These are phyloP conservation scores for Ceratocystis destructans DNA, from an alignment of 2,329 filamentous ascomycete species.

Conservation along the genomic window DNA sequence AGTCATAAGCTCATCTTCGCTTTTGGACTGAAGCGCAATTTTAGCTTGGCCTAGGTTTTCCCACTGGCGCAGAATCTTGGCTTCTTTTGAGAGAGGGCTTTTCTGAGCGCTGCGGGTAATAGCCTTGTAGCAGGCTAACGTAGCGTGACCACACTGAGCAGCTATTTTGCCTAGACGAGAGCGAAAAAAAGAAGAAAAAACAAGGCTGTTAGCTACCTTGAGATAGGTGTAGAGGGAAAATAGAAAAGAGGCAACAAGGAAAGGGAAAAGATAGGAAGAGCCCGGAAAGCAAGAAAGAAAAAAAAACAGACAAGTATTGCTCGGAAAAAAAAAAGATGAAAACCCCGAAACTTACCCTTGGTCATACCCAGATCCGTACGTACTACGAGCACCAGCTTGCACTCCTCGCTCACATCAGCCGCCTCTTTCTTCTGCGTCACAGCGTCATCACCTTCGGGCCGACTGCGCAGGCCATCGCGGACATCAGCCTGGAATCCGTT, in stretches of 20 bases:
- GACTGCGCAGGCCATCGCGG: constrained; percentile 39
- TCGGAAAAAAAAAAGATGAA: not conserved
- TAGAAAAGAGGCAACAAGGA: not conserved
- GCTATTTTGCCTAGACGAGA: constrained; percentile 70
- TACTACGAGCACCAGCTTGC: constrained; percentile 86
- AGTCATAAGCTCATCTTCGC: constrained; percentile 64
- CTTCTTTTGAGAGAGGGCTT: constrained; percentile 39
- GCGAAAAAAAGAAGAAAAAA: not conserved
- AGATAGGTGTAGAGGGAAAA: not conserved
- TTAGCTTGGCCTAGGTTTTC: constrained; percentile 80
- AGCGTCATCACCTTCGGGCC: constrained; percentile 25
- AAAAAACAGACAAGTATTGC: not conserved
- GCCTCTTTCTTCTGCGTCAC: constrained; percentile 20
- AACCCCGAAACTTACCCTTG: constrained; percentile 50
- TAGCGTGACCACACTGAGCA: constrained; percentile 90
- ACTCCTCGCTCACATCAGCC: constrained; percentile 54
- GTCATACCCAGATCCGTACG: constrained; percentile 94
- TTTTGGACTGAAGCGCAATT: constrained; percentile 79
- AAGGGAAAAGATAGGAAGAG: not conserved
- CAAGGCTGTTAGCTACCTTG: not conserved
- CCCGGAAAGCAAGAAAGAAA: not conserved
- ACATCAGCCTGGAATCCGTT: constrained; percentile 47
- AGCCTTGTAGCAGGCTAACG: constrained; percentile 89
- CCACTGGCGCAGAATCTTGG: constrained; percentile 65
- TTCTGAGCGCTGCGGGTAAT: constrained; percentile 44